Base-by-base conservation (phyloP, 345 rosid genomes). In the Citrus sp. region DNA sequence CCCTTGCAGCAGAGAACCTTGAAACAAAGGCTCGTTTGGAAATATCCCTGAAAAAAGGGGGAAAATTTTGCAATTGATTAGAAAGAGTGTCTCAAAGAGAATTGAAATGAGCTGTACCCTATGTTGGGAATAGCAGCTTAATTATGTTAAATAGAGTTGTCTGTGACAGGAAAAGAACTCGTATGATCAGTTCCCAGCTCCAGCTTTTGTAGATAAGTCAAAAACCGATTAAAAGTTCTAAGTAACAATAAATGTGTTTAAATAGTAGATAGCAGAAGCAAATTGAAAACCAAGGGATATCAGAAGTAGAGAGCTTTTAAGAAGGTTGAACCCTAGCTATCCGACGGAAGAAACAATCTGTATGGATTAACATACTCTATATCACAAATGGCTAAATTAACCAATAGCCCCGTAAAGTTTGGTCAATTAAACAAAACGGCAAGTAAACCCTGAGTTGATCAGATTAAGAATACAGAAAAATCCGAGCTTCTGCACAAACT, bases 41-140 rank as follows among this genome's bases (percentile, higher is more conserved):
- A 38, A 95, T 86, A 81, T 95, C 93, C 98, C 99, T 95, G 88
- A 42, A 70, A 81, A 24, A 4, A 74, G 10, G 78, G 65, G 21
- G 37, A 60, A 55, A 22, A 32, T 0, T 12, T 54, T 32, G 75
- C 12, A 27, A 73, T 16, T 9, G 27, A 40, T 32, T 32, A 18
- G 49, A 55, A 5, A 46, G 28, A 55, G 27, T 35, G 3, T 27
- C 6, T 4, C 35, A 64, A 24, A 64, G 40, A 64, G 68, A 64
- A 18, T 64, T 64, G 74, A 70, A 70, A 49, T 27, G 38, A 51
- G 32, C 32, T 16, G 34, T 59, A 28, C 25, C 22, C 60, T 0
- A 19, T 51, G 30, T 18, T 70, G n/a, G 35, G 38, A 21, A 49
- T 30, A 70, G 7, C 30, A 70, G 74, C 60, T 70, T 27, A 49